Evolutionary conservation across 208 protist species (phyloP), one percentile per base, ranked within the genome.

Genomic region (Endotrypanum monterogeii): DNA sequence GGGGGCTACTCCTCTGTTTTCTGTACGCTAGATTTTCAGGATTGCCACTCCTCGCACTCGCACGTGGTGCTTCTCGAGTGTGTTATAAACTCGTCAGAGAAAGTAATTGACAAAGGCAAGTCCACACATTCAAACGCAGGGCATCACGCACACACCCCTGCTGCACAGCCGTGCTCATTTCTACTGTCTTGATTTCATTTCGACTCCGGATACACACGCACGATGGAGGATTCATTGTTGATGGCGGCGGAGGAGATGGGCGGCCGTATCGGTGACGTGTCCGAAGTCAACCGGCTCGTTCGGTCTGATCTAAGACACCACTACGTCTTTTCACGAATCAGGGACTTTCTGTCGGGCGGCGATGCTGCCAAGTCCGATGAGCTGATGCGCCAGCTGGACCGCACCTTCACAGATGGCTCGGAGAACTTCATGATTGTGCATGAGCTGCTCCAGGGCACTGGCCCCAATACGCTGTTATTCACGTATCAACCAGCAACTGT

Each of bases 371-470:
- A 84, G 57, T 18, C 60, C 1, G 91, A 94, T n/a, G 84, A 87
- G 46, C 79, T 97, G 28, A 85, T 82, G 18, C 83, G 82, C 28
- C 89, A 96, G 79, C 60, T 92, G 14, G 90, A 93, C 55, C 70
- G 72, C 50, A 89, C 83, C 73, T 95, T 97, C 80, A 88, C 84
- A 14, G 94, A 96, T 58, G 91, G 89, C 54, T 94, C 94, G 18
- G 74, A 74, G 5, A 94, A 91, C 83, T 96, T 97, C 74, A 89
- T 95, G 90, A 71, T 87, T 18, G 86, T 97, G 66, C 90, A 97
- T 71, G 76, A 91, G 16, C 88, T 97, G 77, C 82, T 97, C 46
- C 80, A 95, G 74, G 94, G 94, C 54, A 86, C 74, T 25, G 94
- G 94, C 12, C 83, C 90, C 28, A 83, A 77, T 78, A 86, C 85